phyloP scores from a whole-genome alignment of 2,329 filamentous ascomycete genomes.

The Grosmannia clavigera region DNA sequence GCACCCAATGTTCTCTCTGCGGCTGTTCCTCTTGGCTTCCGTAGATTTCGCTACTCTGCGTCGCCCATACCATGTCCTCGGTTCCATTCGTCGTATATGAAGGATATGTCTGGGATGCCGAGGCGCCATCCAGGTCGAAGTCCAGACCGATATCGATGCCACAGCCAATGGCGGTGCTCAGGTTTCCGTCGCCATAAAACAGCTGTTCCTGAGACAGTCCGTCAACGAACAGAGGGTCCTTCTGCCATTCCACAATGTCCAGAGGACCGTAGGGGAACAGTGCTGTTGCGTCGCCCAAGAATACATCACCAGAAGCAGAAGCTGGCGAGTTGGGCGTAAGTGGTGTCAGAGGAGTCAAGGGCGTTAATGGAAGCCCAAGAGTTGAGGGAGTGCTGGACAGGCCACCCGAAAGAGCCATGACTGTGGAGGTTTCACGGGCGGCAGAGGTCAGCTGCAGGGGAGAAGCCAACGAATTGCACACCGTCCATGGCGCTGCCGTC shows the following conservation, averaged over 20 bases:
- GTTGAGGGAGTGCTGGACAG: background rate
- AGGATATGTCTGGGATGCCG: background rate
- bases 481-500: background rate
- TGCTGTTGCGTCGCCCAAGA: background rate
- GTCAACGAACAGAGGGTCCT: background rate
- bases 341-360: slow-evolving; percentile 1
- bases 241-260: background rate
- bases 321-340: background rate
- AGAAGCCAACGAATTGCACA: background rate
- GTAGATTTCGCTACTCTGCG: background rate
- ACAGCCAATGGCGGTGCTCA: background rate
- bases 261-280: background rate
- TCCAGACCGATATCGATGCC: background rate
- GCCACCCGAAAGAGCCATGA: background rate
- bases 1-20: background rate
- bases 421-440: background rate
- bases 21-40: background rate
- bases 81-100: background rate
- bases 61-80: background rate
- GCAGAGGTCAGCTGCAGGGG: background rate
- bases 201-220: background rate
- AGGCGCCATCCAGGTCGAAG: background rate
- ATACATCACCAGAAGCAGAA: background rate
- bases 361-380: background rate
- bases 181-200: background rate